Conservation (phyloP, 2,329 filamentous ascomycete species). For the Capronia epimyces region DNA sequence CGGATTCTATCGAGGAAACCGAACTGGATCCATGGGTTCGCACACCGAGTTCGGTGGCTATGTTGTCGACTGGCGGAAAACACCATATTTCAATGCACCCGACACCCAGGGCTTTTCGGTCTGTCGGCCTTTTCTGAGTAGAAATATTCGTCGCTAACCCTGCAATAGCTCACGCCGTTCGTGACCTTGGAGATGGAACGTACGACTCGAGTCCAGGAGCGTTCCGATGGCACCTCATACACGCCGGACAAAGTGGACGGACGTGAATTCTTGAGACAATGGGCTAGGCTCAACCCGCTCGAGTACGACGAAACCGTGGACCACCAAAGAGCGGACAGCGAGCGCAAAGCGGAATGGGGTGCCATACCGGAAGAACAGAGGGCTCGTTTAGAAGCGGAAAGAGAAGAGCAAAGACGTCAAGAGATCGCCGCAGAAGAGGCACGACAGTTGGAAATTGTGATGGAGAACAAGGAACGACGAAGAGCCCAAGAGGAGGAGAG, state of each 20-base stretch:
- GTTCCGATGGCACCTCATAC: slow-evolving; percentile 9
- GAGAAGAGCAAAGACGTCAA: background rate
- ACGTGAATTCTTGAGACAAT: slow-evolving; percentile 17
- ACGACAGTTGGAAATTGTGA: background rate
- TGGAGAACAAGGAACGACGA: background rate
- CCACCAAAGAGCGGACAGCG: slow-evolving; percentile 2
- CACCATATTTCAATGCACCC: slow-evolving; percentile 84
- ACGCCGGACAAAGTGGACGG: slow-evolving; percentile 13
- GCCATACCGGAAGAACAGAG: background rate
- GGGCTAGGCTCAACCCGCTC: slow-evolving; percentile 15
- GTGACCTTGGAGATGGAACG: slow-evolving; percentile 40
- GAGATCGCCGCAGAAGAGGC: background rate
- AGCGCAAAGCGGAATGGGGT: background rate
- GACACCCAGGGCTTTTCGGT: slow-evolving; percentile 68
- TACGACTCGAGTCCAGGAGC: slow-evolving; percentile 23
- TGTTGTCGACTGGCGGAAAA: slow-evolving; percentile 75
- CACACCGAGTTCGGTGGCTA: slow-evolving; percentile 83
- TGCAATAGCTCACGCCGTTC: slow-evolving; percentile 41
- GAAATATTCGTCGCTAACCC: slow-evolving; percentile 15
- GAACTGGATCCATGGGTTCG: slow-evolving; percentile 77
- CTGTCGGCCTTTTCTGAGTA: slow-evolving; percentile 19
- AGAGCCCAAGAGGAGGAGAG: background rate
- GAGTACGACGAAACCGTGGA: slow-evolving; percentile 17
- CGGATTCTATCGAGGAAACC: slow-evolving; percentile 95
- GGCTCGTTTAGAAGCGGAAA: background rate